These are phyloP conservation scores for Pestalotiopsis sp. DNA, from an alignment of 2,329 filamentous ascomycete genomes.

Conservation along the genomic window DNA sequence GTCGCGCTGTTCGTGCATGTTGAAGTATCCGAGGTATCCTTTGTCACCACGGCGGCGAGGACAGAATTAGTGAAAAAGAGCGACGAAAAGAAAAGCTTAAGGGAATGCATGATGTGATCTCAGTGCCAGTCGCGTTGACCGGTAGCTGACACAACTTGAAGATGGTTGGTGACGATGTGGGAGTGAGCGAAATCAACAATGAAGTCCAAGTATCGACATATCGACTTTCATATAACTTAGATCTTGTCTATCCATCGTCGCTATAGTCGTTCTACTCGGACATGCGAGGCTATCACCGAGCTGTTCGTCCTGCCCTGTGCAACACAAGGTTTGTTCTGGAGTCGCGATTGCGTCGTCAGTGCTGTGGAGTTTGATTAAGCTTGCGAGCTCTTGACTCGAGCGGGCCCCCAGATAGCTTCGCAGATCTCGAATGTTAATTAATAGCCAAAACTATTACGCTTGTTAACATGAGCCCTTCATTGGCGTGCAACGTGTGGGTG, in stretches of 20 bases:
- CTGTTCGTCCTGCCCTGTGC: not conserved
- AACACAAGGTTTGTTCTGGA: not conserved
- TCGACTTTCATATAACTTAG: not conserved
- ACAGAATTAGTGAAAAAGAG: not conserved
- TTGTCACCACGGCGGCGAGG: not conserved
- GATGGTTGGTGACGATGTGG: not conserved
- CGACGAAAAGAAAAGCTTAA: not conserved
- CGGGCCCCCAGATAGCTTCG: not conserved
- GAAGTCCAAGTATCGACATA: not conserved
- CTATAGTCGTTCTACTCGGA: not conserved
- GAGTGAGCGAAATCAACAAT: not conserved
- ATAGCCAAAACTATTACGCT: not conserved
- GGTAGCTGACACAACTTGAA: not conserved
- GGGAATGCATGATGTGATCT: not conserved
- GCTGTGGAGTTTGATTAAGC: not conserved
- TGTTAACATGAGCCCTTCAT: not conserved
- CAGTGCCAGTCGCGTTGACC: not conserved
- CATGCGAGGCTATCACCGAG: not conserved
- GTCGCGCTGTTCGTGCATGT: slow-evolving; percentile 10
- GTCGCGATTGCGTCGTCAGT: not conserved
- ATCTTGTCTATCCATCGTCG: not conserved
- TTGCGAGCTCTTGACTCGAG: not conserved
- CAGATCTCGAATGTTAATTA: not conserved
- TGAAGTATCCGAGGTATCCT: not conserved
- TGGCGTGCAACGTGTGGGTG: too few species aligned